A percentile compares a stretch with the other conserved stretches of the same genome.
These are phyloP conservation scores for Pythium brachiatum DNA, from an alignment of 352 stramenopile genomes.

Conservation along the genomic window DNA sequence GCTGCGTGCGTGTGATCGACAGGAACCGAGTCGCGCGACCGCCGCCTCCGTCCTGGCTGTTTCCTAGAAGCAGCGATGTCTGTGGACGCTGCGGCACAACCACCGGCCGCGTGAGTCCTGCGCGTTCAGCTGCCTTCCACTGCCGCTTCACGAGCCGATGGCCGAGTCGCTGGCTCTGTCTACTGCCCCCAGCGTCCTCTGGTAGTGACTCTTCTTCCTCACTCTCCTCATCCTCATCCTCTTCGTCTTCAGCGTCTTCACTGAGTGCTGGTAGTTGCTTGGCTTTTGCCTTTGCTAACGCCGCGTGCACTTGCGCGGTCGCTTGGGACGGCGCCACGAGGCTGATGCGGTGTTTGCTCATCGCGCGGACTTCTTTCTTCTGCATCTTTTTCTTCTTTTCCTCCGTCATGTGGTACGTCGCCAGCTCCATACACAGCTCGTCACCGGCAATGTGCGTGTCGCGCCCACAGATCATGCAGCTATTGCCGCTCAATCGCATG, in stretches of 20 bases:
- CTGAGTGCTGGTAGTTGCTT: constrained; percentile 29
- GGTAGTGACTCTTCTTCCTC: constrained; percentile 1
- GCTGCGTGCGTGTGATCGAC: constrained; percentile 51
- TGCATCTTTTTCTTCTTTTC: constrained; percentile 55
- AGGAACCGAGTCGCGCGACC: constrained; percentile 9
- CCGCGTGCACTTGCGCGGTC: constrained; percentile 5
- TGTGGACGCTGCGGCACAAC: constrained; percentile 11
- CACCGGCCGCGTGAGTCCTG: constrained; percentile 20
- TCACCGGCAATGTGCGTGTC: constrained; percentile 71
- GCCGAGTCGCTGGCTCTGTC: constrained; percentile 31
- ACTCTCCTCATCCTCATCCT: constrained; percentile 11
- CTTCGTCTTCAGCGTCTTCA: constrained; percentile 20
- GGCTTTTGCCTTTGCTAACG: neutral
- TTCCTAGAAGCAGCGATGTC: constrained; percentile 2
- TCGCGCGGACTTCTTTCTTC: constrained; percentile 33
- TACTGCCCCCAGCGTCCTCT: neutral
- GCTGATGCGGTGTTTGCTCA: constrained; percentile 56
- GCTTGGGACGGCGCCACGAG: constrained; percentile 21
- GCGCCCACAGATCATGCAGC: constrained; percentile 71
- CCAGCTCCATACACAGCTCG: constrained; percentile 77
- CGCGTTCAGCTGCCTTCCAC: constrained; percentile 53
- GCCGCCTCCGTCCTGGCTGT: neutral
- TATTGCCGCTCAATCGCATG: constrained; percentile 80
- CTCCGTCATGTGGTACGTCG: constrained; percentile 63
- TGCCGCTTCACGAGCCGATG: constrained; percentile 47